Conservation (phyloP, 169 alveolate genomes). For the Eimeria praecox region DNA sequence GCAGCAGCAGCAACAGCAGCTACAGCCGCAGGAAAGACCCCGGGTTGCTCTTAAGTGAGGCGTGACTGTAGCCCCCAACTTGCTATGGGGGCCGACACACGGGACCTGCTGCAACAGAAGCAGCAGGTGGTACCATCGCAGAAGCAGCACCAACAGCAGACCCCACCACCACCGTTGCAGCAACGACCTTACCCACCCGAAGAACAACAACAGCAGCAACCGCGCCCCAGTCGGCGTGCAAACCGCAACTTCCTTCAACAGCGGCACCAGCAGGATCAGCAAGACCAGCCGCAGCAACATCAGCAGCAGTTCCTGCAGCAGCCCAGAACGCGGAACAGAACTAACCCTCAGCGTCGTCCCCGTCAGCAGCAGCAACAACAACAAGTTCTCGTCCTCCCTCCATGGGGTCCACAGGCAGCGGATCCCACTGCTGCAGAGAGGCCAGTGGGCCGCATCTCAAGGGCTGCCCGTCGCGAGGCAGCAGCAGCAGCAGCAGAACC, state of each 20-base stretch:
- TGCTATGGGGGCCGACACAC: constrained; percentile 57
- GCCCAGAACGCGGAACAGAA: constrained; percentile 13
- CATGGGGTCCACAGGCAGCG: constrained; percentile 32
- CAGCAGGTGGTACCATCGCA: constrained; percentile 36
- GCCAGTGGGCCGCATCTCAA: constrained; percentile 29
- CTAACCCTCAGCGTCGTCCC: constrained; percentile 47
- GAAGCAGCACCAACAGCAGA: constrained; percentile 38
- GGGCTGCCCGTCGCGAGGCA: constrained; percentile 49
- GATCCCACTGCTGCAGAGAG: constrained; percentile 31
- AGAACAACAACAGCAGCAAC: constrained; percentile 36
- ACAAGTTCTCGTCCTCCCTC: constrained; percentile 7
- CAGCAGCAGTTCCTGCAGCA: constrained; percentile 53
- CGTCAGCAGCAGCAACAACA: constrained; percentile 65
- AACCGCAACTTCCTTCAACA: constrained; percentile 17
- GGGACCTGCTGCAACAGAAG: constrained; percentile 63
- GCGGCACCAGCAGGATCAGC: constrained; percentile 66
- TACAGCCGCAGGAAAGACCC: constrained; percentile 28
- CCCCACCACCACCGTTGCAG: neutral
- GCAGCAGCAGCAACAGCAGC: constrained; percentile 41
- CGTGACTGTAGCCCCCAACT: constrained; percentile 14
- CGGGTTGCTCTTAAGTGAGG: constrained; percentile 10
- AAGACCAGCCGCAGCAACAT: constrained; percentile 39
- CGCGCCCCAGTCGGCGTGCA: constrained; percentile 32
- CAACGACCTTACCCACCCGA: neutral
- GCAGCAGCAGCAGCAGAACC: constrained; percentile 14